These are phyloP conservation scores for Acanthamoeba castellanii DNA, from an alignment of 208 protist genomes.

Conservation along the genomic window DNA sequence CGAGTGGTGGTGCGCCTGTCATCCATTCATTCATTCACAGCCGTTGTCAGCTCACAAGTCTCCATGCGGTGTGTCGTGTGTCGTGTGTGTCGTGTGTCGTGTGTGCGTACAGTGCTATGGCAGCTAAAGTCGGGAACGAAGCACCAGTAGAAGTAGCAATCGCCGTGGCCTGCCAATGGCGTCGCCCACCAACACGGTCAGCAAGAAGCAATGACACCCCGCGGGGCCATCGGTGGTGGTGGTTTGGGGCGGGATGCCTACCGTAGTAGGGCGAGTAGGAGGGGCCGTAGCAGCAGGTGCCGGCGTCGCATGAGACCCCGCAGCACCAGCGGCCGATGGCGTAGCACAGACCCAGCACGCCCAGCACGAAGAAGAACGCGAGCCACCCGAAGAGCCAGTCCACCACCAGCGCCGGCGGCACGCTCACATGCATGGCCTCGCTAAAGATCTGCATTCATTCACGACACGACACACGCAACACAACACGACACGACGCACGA, in stretches of 20 bases:
- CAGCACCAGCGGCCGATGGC: conserved; percentile 28
- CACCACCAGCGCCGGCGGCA: conserved; percentile 25
- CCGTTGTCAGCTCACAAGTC: neutral
- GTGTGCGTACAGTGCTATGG: neutral
- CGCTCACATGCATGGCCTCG: neutral
- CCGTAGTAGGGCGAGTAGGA: conserved; percentile 31
- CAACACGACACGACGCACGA: neutral
- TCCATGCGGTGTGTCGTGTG: neutral
- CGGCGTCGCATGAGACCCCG: neutral
- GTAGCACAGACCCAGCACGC: conserved; percentile 1
- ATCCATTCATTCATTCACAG: neutral
- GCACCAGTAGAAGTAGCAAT: conserved; percentile 31
- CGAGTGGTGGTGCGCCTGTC: neutral
- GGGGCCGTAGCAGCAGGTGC: neutral
- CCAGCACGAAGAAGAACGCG: conserved; percentile 56
- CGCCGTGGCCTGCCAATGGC: conserved; percentile 26
- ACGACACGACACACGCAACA: neutral
- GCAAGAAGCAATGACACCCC: too few relatives aligned
- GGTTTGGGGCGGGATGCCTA: too few relatives aligned
- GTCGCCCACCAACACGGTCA: too few relatives aligned
- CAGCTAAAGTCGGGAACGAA: neutral
- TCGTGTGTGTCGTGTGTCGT: neutral
- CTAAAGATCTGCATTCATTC: neutral
- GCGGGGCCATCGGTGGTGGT: too few relatives aligned
- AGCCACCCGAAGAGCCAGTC: conserved; percentile 65